Evolutionary conservation across 129 eudicot genomes (phyloP).

Genomic region (Smallanthus sonchifolius): DNA sequence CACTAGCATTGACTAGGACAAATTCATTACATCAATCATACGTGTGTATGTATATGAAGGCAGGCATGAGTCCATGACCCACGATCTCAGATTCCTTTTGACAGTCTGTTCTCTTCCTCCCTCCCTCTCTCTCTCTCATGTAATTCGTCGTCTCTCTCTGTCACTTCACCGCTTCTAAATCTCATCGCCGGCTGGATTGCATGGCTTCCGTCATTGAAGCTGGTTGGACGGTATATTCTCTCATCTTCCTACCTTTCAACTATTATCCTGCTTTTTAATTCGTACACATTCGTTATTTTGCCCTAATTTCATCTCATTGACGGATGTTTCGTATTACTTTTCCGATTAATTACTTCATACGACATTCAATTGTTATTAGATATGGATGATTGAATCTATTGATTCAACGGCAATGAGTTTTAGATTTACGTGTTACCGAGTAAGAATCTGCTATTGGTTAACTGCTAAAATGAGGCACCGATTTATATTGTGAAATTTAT

Average conservation of each 20-base stretch:
- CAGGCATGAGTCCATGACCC: slow-evolving; percentile 17
- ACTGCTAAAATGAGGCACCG: slow-evolving; percentile 13
- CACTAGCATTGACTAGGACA: not conserved
- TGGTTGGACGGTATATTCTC: slow-evolving; percentile 65
- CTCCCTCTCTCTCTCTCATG: not conserved
- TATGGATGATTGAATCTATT: not conserved
- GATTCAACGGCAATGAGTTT: not conserved
- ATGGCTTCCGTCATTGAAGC: slow-evolving; percentile 79
- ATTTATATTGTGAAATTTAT: not conserved
- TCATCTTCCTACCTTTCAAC: not conserved
- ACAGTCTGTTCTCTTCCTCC: slow-evolving; percentile 17
- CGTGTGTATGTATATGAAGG: not conserved
- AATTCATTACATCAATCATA: not conserved
- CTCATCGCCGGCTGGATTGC: slow-evolving; percentile 19
- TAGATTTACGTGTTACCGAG: not conserved
- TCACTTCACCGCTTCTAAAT: slow-evolving; percentile 17
- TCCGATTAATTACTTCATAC: not conserved
- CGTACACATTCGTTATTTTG: slow-evolving; percentile 1
- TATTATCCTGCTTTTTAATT: not conserved
- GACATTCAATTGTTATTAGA: not conserved
- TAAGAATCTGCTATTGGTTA: not conserved
- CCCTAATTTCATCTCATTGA: slow-evolving; percentile 31
- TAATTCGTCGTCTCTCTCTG: slow-evolving; percentile 20
- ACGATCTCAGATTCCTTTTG: slow-evolving; percentile 42
- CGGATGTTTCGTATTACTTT: not conserved